Evolutionary conservation across 2,329 filamentous ascomycete species (phyloP), one percentile per base, ranked within the genome.

Genomic region (Arthroderma sp.): DNA sequence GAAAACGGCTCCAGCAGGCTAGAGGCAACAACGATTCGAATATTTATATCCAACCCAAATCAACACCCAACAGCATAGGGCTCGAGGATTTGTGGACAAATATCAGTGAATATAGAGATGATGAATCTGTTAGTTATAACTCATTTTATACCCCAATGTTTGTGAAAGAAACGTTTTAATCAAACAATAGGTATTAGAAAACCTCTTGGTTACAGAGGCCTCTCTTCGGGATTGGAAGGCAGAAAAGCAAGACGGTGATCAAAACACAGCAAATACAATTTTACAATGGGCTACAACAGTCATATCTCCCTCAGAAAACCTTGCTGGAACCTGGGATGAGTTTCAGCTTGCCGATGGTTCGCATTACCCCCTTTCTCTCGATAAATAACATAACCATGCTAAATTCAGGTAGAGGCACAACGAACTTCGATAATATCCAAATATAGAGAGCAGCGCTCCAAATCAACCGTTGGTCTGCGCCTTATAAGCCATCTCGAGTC

Each of bases 241-340:
- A 58, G 3, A 62, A 56, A 43, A 25, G 5, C 49, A 67, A 17
- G 61, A 65, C 7, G 54, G 61, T 6, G 69, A 72, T 33, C 59
- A 54, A 13, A 39, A 62, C 15, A 64, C 65, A 15, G 61, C 64
- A 4, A 63, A 65, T 33, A 60, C 63, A 4, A 47, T 74, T 1
- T 68, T 69, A 43, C 58, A 61, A 9, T 74, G 72, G 72, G 63
- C 67, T 28, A 64, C 64, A 51, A 31, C 54, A 17, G 39, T 62
- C 54, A 67, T 70, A 11, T 60, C 72, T 11, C 71, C 71, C 6
- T 67, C 63, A 13, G 58, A 67, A 4, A 65, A 66, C 28, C 73
- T 72, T 59, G 65, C 66, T 23, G 60, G 62, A 7, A 53, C 43
- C 7, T 61, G 66, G 44, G 68, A 70, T 41, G 67, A 68, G 4